These are phyloP conservation scores for Mercurialis annua DNA, from an alignment of 345 rosid genomes.

Conservation along the genomic window DNA sequence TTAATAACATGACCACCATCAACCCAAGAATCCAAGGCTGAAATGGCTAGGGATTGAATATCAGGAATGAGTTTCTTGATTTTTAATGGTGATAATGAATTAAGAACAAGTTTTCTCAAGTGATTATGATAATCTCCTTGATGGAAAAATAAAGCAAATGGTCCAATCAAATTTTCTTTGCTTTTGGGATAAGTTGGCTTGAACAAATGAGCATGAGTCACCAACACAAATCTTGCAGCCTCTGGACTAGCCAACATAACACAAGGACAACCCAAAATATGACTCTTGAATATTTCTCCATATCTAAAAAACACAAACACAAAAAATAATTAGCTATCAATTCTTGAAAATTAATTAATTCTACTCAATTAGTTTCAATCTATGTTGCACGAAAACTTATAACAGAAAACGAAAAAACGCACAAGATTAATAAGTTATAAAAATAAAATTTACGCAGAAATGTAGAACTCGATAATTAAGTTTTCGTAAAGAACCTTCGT, in stretches of 20 bases:
- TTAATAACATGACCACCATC: conserved; percentile 24
- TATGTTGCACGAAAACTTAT: no score
- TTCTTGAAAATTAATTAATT: no score
- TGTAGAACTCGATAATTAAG: no score
- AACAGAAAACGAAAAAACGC: no score
- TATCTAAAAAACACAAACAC: conserved; percentile 19
- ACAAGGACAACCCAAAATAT: conserved; percentile 54
- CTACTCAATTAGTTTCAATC: no score
- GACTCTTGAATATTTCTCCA: conserved; percentile 50
- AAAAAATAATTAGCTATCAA: no score
- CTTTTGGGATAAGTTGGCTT: conserved; percentile 56
- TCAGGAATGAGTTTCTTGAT: conserved; percentile 33
- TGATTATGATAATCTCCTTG: conserved; percentile 41
- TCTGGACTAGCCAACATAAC: conserved; percentile 49
- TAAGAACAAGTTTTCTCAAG: conserved; percentile 41
- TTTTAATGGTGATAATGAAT: conserved; percentile 34
- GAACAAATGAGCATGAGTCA: conserved; percentile 43
- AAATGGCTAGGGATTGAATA: conserved; percentile 35
- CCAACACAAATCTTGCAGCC: conserved; percentile 47
- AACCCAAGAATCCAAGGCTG: conserved; percentile 29
- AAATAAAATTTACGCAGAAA: no score
- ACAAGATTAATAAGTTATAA: no score
- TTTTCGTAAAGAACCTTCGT: neutral
- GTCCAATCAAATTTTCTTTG: conserved; percentile 47
- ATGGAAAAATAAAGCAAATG: conserved; percentile 53